A percentile compares a stretch with the other conserved stretches of the same genome.
These are phyloP conservation scores for Puccinia novopanici DNA, from an alignment of 1,284 basidiomycete species.

Conservation along the genomic window DNA sequence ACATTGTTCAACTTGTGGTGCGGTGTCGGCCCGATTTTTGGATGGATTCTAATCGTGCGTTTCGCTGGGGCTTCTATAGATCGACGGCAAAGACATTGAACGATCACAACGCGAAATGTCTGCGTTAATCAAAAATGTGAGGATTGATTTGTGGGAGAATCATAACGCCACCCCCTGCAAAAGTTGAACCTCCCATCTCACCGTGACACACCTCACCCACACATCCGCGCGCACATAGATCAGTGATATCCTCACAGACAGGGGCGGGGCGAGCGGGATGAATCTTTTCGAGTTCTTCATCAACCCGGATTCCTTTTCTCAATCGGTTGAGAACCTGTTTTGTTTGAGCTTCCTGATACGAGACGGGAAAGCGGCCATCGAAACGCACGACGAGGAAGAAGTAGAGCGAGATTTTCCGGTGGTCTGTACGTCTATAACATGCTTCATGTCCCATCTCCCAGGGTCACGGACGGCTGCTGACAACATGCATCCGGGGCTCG, in stretches of 20 bases:
- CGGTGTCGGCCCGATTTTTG: background rate
- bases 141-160: too few relatives aligned
- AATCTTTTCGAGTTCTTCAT: constrained; percentile 81
- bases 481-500: too few relatives aligned
- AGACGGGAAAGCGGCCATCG: constrained; percentile 70
- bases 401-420: constrained; percentile 24
- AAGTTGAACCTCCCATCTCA: too few relatives aligned
- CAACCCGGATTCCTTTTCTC: constrained; percentile 82
- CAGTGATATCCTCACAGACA: background rate
- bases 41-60: constrained; percentile 48
- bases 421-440: constrained; percentile 30
- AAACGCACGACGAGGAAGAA: constrained; percentile 28
- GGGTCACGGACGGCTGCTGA: too few relatives aligned
- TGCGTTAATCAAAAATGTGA: constrained; percentile 53
- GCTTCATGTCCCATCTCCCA: too few relatives aligned
- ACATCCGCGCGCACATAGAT: constrained; percentile 31
- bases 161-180: too few relatives aligned
- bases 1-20: background rate
- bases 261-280: constrained; percentile 59
- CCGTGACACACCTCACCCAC: background rate
- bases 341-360: constrained; percentile 86
- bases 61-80: constrained; percentile 41
- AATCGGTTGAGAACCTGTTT: constrained; percentile 90
- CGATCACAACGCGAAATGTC: constrained; percentile 56
- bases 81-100: constrained; percentile 55